Percentiles rank a stretch among this genome's conserved stretches.
These are phyloP conservation scores for Luvunga scandens DNA, from an alignment of 345 rosid genomes.

Conservation along the genomic window DNA sequence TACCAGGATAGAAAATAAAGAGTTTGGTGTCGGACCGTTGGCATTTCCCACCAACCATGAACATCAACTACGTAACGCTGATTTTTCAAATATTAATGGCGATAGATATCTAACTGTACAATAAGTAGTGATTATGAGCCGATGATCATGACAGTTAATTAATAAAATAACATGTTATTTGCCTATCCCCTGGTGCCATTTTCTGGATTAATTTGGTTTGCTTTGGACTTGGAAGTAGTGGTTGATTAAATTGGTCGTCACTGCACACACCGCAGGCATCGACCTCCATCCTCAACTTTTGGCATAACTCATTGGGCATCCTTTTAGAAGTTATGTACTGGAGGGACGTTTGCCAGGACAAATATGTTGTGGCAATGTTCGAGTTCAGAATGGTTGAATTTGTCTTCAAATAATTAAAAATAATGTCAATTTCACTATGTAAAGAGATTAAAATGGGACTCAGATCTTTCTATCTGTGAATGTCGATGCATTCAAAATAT, in stretches of 20 bases:
- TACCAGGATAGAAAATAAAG: neutral
- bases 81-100: neutral
- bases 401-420: too few species aligned
- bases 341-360: too few species aligned
- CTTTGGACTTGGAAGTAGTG: neutral
- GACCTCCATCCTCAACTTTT: too few species aligned
- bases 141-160: neutral
- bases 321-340: too few species aligned
- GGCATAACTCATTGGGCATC: neutral
- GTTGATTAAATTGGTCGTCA: too few species aligned
- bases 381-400: too few species aligned
- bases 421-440: too few species aligned
- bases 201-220: constrained; percentile 13
- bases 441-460: too few species aligned
- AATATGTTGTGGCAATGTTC: too few species aligned
- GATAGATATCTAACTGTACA: neutral
- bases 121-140: neutral
- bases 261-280: too few species aligned
- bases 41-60: neutral
- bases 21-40: neutral
- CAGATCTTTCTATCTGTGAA: too few species aligned
- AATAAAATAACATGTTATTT: neutral
- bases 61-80: neutral
- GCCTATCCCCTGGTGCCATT: neutral
- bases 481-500: too few species aligned